Conservation (phyloP, 2,329 filamentous ascomycete genomes). For the Xylaria sp. region DNA sequence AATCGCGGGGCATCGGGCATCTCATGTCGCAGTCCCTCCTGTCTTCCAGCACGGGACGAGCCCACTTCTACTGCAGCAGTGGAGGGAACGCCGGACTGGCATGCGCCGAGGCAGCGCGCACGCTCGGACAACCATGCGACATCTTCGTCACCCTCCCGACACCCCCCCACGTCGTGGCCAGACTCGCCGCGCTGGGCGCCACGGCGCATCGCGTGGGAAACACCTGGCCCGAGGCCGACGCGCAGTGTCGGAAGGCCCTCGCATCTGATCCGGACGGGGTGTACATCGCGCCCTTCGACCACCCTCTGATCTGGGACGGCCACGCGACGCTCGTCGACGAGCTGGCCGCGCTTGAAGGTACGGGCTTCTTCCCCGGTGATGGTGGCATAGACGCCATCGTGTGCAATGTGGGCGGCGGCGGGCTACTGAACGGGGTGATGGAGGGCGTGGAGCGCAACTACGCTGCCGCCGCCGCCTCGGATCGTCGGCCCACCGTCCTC, state of each 20-base stretch:
- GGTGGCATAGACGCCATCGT: slow-evolving; percentile 72
- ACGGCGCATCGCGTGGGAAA: slow-evolving; percentile 75
- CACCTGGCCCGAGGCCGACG: slow-evolving; percentile 76
- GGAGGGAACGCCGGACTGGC: slow-evolving; percentile 89
- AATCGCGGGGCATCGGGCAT: slow-evolving; percentile 80
- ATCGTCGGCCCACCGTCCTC: slow-evolving; percentile 62
- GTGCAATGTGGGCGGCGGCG: slow-evolving; percentile 83
- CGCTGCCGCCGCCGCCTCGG: neutral
- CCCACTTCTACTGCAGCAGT: slow-evolving; percentile 82
- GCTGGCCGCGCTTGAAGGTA: slow-evolving; percentile 52
- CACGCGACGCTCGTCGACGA: slow-evolving; percentile 68
- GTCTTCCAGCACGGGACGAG: slow-evolving; percentile 45
- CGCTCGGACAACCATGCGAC: slow-evolving; percentile 73
- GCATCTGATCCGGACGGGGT: slow-evolving; percentile 59
- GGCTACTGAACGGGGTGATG: slow-evolving; percentile 80
- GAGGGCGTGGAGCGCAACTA: slow-evolving; percentile 67
- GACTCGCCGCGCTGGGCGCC: slow-evolving; percentile 74
- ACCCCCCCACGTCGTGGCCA: slow-evolving; percentile 74
- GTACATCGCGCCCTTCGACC: slow-evolving; percentile 77
- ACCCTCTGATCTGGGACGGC: slow-evolving; percentile 74
- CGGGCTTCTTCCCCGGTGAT: slow-evolving; percentile 46
- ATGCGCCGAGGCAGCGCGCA: slow-evolving; percentile 76
- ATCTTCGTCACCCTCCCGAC: slow-evolving; percentile 78
- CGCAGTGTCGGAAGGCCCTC: slow-evolving; percentile 68
- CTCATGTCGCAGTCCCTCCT: slow-evolving; percentile 63